Conservation (phyloP, 306 rosid species). For the Dicorynia guianensis region DNA sequence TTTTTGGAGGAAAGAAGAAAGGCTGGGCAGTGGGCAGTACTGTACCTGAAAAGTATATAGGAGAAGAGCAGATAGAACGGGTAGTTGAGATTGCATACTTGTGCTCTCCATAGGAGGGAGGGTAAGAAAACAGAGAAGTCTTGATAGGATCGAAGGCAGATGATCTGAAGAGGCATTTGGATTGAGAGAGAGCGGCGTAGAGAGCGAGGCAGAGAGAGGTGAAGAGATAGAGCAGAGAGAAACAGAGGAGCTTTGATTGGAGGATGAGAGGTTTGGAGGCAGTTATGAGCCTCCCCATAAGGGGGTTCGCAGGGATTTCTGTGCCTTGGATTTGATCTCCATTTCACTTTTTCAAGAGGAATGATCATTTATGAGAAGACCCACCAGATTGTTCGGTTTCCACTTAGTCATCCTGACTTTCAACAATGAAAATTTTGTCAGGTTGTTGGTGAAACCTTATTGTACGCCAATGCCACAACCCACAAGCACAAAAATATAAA, state of each 20-base stretch:
- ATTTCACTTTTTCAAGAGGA: not conserved
- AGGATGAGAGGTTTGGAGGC: slow-evolving; percentile 65
- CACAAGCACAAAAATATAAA: too few relatives aligned
- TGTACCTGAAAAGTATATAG: slow-evolving; percentile 70
- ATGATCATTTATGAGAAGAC: too few relatives aligned
- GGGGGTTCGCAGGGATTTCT: slow-evolving; percentile 21
- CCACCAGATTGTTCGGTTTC: too few relatives aligned
- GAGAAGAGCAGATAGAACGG: slow-evolving; percentile 85
- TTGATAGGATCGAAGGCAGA: slow-evolving; percentile 76
- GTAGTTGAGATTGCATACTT: slow-evolving; percentile 81
- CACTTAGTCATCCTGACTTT: too few relatives aligned
- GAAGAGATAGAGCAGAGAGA: slow-evolving; percentile 85
- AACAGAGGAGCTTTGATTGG: slow-evolving; percentile 86
- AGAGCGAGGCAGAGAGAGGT: slow-evolving; percentile 77
- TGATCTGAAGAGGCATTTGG: slow-evolving; percentile 82
- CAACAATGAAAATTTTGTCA: too few relatives aligned
- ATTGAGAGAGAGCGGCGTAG: slow-evolving; percentile 66
- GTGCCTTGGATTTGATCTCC: slow-evolving; percentile 9
- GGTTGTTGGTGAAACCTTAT: too few relatives aligned
- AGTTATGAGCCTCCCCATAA: slow-evolving; percentile 65
- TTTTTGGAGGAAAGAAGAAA: not conserved
- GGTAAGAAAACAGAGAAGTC: slow-evolving; percentile 73
- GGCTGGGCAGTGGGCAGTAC: slow-evolving; percentile 32
- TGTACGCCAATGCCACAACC: too few relatives aligned
- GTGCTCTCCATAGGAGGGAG: slow-evolving; percentile 88